A percentile compares a stretch with the other conserved stretches of the same genome.
These are phyloP conservation scores for Sorghum bicolor DNA, from an alignment of 176 grass and related monocot species.

Conservation along the genomic window DNA sequence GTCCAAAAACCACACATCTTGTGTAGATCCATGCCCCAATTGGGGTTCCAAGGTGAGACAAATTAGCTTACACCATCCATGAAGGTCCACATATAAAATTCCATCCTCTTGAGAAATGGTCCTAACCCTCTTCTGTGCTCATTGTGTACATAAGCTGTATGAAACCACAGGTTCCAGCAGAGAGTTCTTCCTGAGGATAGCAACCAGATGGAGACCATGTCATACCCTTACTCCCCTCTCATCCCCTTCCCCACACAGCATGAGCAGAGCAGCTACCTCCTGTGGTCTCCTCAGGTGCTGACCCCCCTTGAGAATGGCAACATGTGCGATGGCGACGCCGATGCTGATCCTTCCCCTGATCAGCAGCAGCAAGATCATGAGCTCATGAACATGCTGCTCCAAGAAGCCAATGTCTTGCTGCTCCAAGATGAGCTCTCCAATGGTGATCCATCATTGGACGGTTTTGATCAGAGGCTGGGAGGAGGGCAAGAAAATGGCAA, in stretches of 20 bases:
- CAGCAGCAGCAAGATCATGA: slow-evolving; percentile 18
- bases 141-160: slow-evolving; percentile 21
- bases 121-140: background rate
- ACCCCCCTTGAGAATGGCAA: background rate
- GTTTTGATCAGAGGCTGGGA: background rate
- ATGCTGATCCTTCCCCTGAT: background rate
- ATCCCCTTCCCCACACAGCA: slow-evolving; percentile 30
- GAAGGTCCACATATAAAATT: slow-evolving; percentile 27
- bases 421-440: background rate
- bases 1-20: background rate
- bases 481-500: background rate
- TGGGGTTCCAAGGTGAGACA: background rate
- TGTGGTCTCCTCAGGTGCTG: slow-evolving; percentile 24
- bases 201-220: slow-evolving; percentile 33
- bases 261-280: slow-evolving; percentile 35
- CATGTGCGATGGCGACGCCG: background rate
- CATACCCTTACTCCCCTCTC: slow-evolving; percentile 40
- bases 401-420: slow-evolving; percentile 3
- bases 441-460: background rate
- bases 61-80: slow-evolving; percentile 32
- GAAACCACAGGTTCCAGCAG: background rate
- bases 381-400: slow-evolving; percentile 13
- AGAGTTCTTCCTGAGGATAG: slow-evolving; percentile 1
- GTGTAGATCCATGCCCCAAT: background rate
- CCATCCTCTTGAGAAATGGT: slow-evolving; percentile 30